Evolutionary conservation across 2,329 filamentous ascomycete species (phyloP), one percentile per base, ranked within the genome.

Genomic region (Microsporum audouinii): DNA sequence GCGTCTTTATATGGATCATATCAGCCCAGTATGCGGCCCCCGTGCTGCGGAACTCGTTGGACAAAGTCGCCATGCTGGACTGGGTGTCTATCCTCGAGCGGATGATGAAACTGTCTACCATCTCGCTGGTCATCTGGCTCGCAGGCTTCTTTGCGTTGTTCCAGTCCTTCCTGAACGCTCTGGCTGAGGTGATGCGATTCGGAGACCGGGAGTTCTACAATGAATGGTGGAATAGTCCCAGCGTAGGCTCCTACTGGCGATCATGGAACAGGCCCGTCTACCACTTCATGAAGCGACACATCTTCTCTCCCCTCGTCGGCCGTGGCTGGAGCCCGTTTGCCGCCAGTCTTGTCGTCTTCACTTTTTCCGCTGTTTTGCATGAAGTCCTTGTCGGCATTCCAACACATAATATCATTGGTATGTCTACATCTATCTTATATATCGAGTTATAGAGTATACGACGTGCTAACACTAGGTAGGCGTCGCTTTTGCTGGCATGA

Each of bases 201-300:
- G 94, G 88, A 17, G 94, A 99, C 72, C 84, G 94, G 34, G 88
- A 91, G 59, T 99, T 99, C 73, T 99, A 99, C 73, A 87, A 89
- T 41, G 91, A 96, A 70, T 99, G 94, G 94, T 99, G 94, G 94
- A 99, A 99, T 71, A 89, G 86, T 65, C 85, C 86, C 60, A 91
- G 86, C 66, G 79, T 97, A 5, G 89, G 91, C 38, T 82, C 82
- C 3, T 99, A 99, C 78, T 96, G 92, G 92, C 85, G 91, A 27
- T 88, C 87, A 0, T 99, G 94, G 94, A 99, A 99, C 77, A 95
- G 95, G 72, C 94, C 94, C 0, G 92, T 99, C 4, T 95, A 95
- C 70, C 87, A 91, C 62, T 99, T 96, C 74, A 97, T 99, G 86
- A 91, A 89, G 69, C 82, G 94, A 41, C 94, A 99, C 72, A 85